Base-by-base conservation (phyloP, 345 rosid genomes). In the Laguncularia racemosa region DNA sequence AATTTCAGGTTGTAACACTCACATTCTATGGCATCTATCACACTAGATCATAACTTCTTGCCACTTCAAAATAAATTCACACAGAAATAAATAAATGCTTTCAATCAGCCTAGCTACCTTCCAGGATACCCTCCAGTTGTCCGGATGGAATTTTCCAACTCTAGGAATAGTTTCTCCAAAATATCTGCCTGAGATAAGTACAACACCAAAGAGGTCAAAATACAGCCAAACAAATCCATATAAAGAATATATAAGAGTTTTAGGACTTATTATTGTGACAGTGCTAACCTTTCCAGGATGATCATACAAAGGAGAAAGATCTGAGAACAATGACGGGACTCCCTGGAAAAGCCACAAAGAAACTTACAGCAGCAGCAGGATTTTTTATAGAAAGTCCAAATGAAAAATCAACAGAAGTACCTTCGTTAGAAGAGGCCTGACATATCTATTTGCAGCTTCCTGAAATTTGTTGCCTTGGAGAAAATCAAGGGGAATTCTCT, bases 401-500 rank as follows among this genome's bases (percentile, higher is more conserved):
- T 33, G 40, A 68, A 47, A 18, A 49, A 47, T 51, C 44, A 43
- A 20, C 51, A 73, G 12, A 13, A 55, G 52, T 59, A 88, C 96
- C 96, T 95, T 95, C 15, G 91, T 81, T 63, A 90, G 73, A 40
- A 88, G 89, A 59, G 97, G 99, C 73, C 79, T 75, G 56, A 90
- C 78, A 70, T 95, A 95, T 50, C 72, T 80, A 57, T 76, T 77
- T 21, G 84, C 95, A 63, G 96, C 99, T 70, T 84, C 91, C 61
- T 69, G 81, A 65, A 95, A 90, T 59, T 73, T 71, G 57, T 88
- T 80, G 53, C 83, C 90, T 87, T 78, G 90, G 56, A 90, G 84
- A 76, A 95, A 95, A 84, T 95, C 96, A 64, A 95, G 86, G 0
- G 99, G 97, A 71, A 95, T 88, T 71, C 99, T 88, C 97, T 90